Conservation (phyloP, 2,329 filamentous ascomycete genomes). For the Thermomyces lanuginosus region DNA sequence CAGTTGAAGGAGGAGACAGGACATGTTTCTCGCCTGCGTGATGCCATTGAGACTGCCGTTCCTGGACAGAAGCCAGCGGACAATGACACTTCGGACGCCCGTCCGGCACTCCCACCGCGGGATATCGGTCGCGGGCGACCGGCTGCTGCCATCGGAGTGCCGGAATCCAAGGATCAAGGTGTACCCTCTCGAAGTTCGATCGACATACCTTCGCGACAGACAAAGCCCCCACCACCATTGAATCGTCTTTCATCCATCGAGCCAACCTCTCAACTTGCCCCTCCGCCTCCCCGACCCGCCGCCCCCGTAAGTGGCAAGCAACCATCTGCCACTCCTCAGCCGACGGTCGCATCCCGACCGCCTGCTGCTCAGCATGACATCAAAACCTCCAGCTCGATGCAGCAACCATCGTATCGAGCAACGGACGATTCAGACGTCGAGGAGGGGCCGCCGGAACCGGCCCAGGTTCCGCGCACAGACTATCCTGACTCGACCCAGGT, state of each 20-base stretch:
- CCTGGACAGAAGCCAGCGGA: conserved; percentile 24
- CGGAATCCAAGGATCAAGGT: conserved; percentile 3
- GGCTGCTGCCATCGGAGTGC: conserved; percentile 4
- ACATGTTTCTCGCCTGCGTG: conserved; percentile 15
- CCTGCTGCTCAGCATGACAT: conserved; percentile 15
- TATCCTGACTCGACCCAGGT: conserved; percentile 74
- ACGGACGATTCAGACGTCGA: conserved; percentile 38
- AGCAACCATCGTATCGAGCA: conserved; percentile 1
- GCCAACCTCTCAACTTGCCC: conserved; percentile 13
- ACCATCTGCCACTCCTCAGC: conserved; percentile 7
- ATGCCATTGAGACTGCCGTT: conserved; percentile 26
- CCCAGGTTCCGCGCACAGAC: conserved; percentile 39
- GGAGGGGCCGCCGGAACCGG: conserved; percentile 31
- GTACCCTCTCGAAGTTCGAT: conserved; percentile 5
- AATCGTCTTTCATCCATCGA: conserved; percentile 9
- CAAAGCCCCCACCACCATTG: conserved; percentile 6
- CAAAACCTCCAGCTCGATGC: conserved; percentile 5
- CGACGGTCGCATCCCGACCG: conserved; percentile 11
- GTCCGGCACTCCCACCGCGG: conserved; percentile 35
- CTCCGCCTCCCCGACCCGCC: conserved; percentile 17
- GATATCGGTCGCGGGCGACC: conserved; percentile 10
- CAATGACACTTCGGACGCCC: conserved; percentile 24
- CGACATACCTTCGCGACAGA: conserved; percentile 6
- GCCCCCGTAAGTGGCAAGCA: conserved; percentile 8
- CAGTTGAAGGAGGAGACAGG: conserved; percentile 15